Evolutionary conservation across 1,284 basidiomycete genomes (phyloP), one percentile per base, ranked within the genome.

Genomic region (Thelephora terrestris): DNA sequence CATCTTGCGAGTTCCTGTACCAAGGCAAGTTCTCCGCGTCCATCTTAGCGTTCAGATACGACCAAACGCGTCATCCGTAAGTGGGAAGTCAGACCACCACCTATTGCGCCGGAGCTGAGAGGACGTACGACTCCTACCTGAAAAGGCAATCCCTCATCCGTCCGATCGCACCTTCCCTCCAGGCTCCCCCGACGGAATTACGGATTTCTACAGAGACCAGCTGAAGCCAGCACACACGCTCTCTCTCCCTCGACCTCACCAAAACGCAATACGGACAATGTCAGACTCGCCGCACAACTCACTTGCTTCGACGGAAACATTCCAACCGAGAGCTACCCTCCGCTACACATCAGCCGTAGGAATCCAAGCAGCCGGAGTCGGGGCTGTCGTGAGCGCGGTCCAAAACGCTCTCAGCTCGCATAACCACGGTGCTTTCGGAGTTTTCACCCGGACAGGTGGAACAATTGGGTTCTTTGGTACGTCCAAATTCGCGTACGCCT

Each of bases 371-470:
- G 86, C 78, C 37, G 77, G 74, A 50, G 79, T 89, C 48, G 91
- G 91, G 42, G 71, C 82, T 51, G 74, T 91, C 61, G 78, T 90
- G 64, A 87, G 85, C 59, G 73, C 85, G 20, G 73, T 92, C 38
- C 90, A 92, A 68, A 93, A 93, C 73, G 84, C 91, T 39, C 69
- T 95, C 53, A 78, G 81, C 45, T 75, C 70, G 48, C 92, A 96
- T 67, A 76, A 82, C 50, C 75, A 77, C 57, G 93, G 93, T 57
- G 91, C 91, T n/a, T 75, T 85, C 65, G 93, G 93, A 67, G 75
- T 91, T 65, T 70, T 91, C 52, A 86, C 86, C 46, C 71, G 83
- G 55, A 85, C 78, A 46, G 85, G 91, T 46, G 79, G 82, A 45
- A 87, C 86, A 5, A 84, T 89, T 61, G 86, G 81, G 16, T 77